Evolutionary conservation across 2,329 filamentous ascomycete species (phyloP), one percentile per base, ranked within the genome.

Genomic region (Juglanconis juglandina): DNA sequence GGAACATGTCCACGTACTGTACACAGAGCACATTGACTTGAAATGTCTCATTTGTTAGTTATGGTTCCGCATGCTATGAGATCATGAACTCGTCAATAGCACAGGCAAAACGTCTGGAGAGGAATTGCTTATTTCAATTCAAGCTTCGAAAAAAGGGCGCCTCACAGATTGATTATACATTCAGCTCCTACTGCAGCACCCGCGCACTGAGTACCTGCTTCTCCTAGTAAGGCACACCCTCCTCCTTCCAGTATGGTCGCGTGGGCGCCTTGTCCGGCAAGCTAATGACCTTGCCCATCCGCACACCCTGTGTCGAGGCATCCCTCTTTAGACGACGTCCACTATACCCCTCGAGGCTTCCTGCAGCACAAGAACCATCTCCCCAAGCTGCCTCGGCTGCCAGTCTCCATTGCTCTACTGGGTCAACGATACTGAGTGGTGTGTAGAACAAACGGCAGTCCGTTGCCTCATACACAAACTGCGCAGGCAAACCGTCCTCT

Each of bases 361-460:
- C 57, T 6, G 57, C 57, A 8, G 44, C 57, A 32, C 57, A 59
- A 30, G 10, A 3, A 2, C 57, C 57, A 4, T 37, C 42, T 1
- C 57, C 57, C 57, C 57, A 79, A 1, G 76, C 76, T 1, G 75
- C 71, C 10, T 70, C 66, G 0, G 76, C 77, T 1, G 77, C 74
- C 7, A 74, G 72, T 66, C 77, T 77, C 81, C 81, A 83, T 24
- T 79, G 69, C 35, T 76, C 76, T 8, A 72, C 72, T 46, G 80
- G 73, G 63, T 82, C 76, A 8, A 70, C 73, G 49, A 77, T 68
- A 76, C 82, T 83, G 17, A 72, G 75, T 8, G 75, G 73, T 1
- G 80, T 82, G 71, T 79, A 82, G 72, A 77, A 82, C 17, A 83
- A 76, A 8, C 81, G 76, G 68, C 81, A 83, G 68, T 82, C 79